Evolutionary conservation across 352 stramenopile species (phyloP), one percentile per base, ranked within the genome.

Genomic region (Peronospora farinosa): DNA sequence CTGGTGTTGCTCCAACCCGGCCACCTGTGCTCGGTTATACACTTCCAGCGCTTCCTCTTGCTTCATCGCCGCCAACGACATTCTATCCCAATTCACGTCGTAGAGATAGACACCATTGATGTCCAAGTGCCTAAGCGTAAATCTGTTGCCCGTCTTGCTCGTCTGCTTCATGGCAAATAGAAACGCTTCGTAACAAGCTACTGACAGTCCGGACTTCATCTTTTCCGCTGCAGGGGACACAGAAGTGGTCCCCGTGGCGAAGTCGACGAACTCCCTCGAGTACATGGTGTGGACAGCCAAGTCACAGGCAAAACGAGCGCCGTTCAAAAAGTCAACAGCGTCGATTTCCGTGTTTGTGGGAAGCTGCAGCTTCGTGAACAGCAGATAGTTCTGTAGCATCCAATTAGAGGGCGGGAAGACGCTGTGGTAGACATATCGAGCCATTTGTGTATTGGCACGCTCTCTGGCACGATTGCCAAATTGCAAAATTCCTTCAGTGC

Each of bases 101-200:
- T 63, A 59, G 12, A 84, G 48, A 53, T 78, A 65, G 3, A 74
- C 64, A 17, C 66, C 65, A 21, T 74, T 57, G 45, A 84, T 76
- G n/a, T 84, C 69, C 25, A 84, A 45, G 40, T 80, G 38, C 38
- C 60, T 67, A 21, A 84, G 60, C 19, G 65, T 65, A 32, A 84
- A 79, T 16, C 35, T 53, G 42, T 79, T 78, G 37, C 65, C 70
- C 0, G 46, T 60, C 45, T 78, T 74, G 41, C 35, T 77, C 5
- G 67, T 75, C 55, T 84, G 54, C 42, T 69, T 60, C 67, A 84
- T 80, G 21, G 67, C 69, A 32, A 73, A 78, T 9, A 78, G 35
- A 47, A 81, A 76, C 28, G 72, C 66, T 21, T 83, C 63, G 54
- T 64, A 83, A 54, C 67, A 83, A 25, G 51, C 51, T n/a, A 51